A percentile compares a stretch with the other conserved stretches of the same genome.
phyloP scores from a whole-genome alignment of 106 monocot species.

The Dioscorea dumetorum region DNA sequence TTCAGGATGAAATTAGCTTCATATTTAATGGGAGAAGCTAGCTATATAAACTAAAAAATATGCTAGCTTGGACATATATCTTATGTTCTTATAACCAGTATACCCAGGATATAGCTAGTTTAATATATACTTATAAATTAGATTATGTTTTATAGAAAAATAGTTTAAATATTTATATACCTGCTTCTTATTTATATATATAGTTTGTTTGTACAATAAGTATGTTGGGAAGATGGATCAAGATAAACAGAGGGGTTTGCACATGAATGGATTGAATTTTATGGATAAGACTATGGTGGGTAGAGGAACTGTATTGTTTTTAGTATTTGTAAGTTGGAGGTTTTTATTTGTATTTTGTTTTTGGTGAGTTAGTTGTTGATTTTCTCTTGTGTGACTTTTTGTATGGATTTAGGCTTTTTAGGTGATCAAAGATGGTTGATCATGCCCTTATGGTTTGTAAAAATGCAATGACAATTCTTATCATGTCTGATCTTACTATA shows the following conservation, averaged over 20 bases:
- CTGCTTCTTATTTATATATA: too few relatives aligned
- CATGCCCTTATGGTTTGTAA: slow-evolving; percentile 87
- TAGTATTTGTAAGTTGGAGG: slow-evolving; percentile 90
- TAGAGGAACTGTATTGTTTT: slow-evolving; percentile 52
- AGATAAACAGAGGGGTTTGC: slow-evolving; percentile 49
- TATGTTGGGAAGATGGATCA: slow-evolving; percentile 41
- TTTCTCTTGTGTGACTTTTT: not conserved
- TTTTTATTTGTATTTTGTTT: not conserved
- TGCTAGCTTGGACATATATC: too few relatives aligned
- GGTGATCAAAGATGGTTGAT: slow-evolving; percentile 53
- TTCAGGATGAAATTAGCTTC: too few relatives aligned
- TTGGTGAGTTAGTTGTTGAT: not conserved
- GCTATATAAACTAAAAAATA: too few relatives aligned
- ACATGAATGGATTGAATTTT: slow-evolving; percentile 65
- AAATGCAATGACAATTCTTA: slow-evolving; percentile 79
- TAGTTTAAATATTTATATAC: too few relatives aligned
- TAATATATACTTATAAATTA: too few relatives aligned
- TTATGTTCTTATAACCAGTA: too few relatives aligned
- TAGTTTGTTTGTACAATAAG: slow-evolving; percentile 33
- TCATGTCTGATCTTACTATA: slow-evolving; percentile 95
- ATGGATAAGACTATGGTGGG: slow-evolving; percentile 63
- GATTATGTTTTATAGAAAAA: too few relatives aligned
- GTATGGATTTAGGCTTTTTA: slow-evolving; percentile 11
- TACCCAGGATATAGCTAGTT: too few relatives aligned
- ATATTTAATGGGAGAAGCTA: too few relatives aligned